Evolutionary conservation across 2,329 filamentous ascomycete genomes (phyloP).

Genomic region (Aspergillus sp.): DNA sequence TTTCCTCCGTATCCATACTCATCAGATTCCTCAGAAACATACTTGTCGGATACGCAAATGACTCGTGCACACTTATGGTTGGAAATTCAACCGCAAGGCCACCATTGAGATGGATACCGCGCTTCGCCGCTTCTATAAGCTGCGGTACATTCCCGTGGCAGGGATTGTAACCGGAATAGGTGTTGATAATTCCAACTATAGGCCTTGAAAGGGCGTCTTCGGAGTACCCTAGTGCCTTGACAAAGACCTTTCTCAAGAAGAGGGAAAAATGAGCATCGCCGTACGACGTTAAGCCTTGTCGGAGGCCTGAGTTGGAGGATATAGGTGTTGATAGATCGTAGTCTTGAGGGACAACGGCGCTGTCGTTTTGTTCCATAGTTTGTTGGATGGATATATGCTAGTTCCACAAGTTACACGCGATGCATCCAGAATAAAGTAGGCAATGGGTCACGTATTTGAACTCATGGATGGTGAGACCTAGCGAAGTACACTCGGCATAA

Average conservation of each 20-base stretch:
- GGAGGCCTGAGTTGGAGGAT: constrained; percentile 53
- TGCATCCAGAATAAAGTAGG: background rate
- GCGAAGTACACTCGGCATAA: constrained; percentile 20
- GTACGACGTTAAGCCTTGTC: constrained; percentile 66
- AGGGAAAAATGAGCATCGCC: constrained; percentile 74
- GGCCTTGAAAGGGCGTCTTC: constrained; percentile 69
- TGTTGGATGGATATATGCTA: background rate
- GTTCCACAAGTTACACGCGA: background rate
- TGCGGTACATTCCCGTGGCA: constrained; percentile 72
- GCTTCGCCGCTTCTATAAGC: constrained; percentile 68
- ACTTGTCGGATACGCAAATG: constrained; percentile 68
- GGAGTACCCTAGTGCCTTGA: constrained; percentile 72
- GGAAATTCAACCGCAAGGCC: constrained; percentile 71
- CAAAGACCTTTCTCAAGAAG: constrained; percentile 73
- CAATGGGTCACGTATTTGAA: background rate
- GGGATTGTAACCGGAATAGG: constrained; percentile 70
- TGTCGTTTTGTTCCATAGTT: constrained; percentile 11
- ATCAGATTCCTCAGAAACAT: constrained; percentile 75
- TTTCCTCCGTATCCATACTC: constrained; percentile 79
- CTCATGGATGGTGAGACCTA: constrained; percentile 45
- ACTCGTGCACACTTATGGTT: constrained; percentile 70
- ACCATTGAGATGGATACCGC: constrained; percentile 66
- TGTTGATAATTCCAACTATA: constrained; percentile 74
- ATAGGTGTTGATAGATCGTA: constrained; percentile 62
- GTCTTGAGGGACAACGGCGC: constrained; percentile 2